These are phyloP conservation scores for Phaeotremella fagi DNA, from an alignment of 768 basidiomycete genomes.

Conservation along the genomic window DNA sequence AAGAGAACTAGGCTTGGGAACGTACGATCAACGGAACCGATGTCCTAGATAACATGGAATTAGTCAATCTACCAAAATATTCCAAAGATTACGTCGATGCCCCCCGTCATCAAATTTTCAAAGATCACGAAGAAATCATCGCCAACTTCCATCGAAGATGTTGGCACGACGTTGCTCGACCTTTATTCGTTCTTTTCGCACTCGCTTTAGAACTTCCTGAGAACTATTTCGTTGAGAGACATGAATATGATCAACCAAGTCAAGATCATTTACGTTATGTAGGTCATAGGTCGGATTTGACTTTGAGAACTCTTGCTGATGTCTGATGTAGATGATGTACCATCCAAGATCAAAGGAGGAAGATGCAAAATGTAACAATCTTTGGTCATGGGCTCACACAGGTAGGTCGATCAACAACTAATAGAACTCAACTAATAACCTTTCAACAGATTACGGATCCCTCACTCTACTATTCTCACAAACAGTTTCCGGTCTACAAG, in stretches of 20 bases:
- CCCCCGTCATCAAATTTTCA: constrained; percentile 33
- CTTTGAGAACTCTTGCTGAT: constrained; percentile 22
- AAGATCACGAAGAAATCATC: constrained; percentile 43
- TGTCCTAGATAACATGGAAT: constrained; percentile 51
- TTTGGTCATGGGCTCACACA: constrained; percentile 36
- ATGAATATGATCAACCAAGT: constrained; percentile 38
- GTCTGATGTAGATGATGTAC: constrained; percentile 57
- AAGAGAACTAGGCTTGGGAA: constrained; percentile 17
- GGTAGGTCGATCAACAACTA: background rate
- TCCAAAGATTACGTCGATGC: constrained; percentile 33
- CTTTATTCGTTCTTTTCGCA: constrained; percentile 45
- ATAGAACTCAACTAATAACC: background rate
- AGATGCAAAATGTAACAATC: constrained; percentile 27
- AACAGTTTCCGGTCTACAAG: constrained; percentile 49
- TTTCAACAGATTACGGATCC: constrained; percentile 31
- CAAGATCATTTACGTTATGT: constrained; percentile 51
- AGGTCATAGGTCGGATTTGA: background rate
- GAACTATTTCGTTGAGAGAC: constrained; percentile 33
- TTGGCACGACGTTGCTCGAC: constrained; percentile 45
- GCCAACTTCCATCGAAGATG: constrained; percentile 45
- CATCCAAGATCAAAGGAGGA: constrained; percentile 36
- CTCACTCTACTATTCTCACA: constrained; percentile 51
- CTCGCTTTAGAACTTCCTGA: constrained; percentile 32
- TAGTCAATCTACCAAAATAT: constrained; percentile 51
- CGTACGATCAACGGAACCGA: constrained; percentile 47